Base-by-base conservation (phyloP, 371 early-diverging fungal species). In the Sporodiniella umbellata region DNA sequence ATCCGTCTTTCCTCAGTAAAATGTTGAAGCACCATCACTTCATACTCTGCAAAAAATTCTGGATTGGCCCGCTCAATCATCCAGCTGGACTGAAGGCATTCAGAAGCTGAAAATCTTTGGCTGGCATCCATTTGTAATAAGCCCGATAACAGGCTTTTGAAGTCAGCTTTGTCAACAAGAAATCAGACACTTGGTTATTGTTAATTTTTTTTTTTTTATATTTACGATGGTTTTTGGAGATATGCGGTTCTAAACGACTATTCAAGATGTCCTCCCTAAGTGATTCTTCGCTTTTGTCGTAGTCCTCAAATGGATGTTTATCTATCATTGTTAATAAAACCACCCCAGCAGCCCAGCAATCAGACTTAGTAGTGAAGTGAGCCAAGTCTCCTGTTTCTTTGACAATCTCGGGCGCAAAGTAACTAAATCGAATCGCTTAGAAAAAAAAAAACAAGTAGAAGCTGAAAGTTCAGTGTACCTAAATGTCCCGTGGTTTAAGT, bases 341-440 rank as follows among this genome's bases (percentile, higher is more conserved):
- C 0, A 54, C 11, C 6, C 54, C 54, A 11, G 54, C 54, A 5
- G 47, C 39, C 54, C 54, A 54, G 25, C 47, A 31, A 33, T 54
- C 54, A 1, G 46, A 31, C 22, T 51, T 57, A 11, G 42, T 45
- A 17, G 17, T 30, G 26, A 42, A 51, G 1, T 8, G 23, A 28
- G 30, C 30, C 30, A 7, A 10, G 30, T 28, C 10, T 28, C 30
- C 30, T 14, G 43, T 28, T 0, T 38, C 2, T 0, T 24, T 37
- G 0, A 56, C 3, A 23, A 50, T 33, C 31, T 56, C 57, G 1
- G 57, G 57, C 1, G 57, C 23, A 11, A 40, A 51, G 21, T 56
- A 33, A 3, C 57, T 56, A 45, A 11, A 31, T 8, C 7, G 31
- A 12, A 4, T 35, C 15, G 11, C 4, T n/a, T 35, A 5, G 14